Conservation (phyloP, 306 rosid species). For the Rosa persica region DNA sequence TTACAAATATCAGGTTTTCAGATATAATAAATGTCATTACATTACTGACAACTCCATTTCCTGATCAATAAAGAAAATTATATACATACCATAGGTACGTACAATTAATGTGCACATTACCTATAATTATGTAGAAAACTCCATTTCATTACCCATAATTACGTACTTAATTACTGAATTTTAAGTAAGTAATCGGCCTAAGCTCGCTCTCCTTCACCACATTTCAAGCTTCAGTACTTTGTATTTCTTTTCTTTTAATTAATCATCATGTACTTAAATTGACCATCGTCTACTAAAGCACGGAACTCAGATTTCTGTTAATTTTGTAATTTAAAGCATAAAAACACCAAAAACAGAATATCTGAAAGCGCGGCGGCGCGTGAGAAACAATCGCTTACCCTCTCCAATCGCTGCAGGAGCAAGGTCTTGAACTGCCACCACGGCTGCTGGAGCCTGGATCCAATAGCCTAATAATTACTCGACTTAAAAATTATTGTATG, state of each 20-base stretch:
- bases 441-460: slow-evolving; percentile 89
- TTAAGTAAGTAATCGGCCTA: too few species aligned
- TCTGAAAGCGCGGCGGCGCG: neutral
- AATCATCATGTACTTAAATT: neutral
- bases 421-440: slow-evolving; percentile 94
- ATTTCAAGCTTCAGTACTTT: too few species aligned
- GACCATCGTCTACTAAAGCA: neutral
- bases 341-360: too few species aligned
- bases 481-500: too few species aligned
- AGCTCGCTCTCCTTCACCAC: too few species aligned
- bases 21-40: neutral
- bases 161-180: too few species aligned
- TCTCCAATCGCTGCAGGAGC: slow-evolving; percentile 50
- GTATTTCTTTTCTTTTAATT: neutral
- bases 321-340: too few species aligned
- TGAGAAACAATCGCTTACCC: too few species aligned
- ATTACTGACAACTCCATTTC: neutral
- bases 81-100: too few species aligned
- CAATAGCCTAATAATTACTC: too few species aligned
- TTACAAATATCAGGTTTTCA: neutral
- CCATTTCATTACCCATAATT: too few species aligned
- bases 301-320: neutral
- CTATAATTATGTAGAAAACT: too few species aligned
- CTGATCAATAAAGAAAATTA: neutral
- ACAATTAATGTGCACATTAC: neutral